Percentiles rank a stretch among this genome's conserved stretches.
phyloP scores from a whole-genome alignment of 176 grass and related monocot species.

The Microstegium vimineum region DNA sequence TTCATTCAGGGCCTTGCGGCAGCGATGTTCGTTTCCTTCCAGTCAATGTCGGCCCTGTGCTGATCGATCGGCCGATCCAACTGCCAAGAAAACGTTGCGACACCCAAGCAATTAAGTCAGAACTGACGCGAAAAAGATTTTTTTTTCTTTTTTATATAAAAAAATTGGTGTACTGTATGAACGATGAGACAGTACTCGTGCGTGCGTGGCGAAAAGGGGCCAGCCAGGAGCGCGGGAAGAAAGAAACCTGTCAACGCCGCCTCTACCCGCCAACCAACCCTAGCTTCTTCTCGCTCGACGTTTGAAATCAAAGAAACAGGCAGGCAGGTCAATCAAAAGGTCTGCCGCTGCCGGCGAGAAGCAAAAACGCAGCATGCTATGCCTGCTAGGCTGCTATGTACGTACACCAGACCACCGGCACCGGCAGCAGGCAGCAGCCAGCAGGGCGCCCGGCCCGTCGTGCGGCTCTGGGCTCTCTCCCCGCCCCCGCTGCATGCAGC shows the following conservation, averaged over 20 bases:
- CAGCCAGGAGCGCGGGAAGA: neutral
- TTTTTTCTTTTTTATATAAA: too few relatives aligned
- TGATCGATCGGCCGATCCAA: slow-evolving; percentile 2
- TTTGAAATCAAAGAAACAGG: neutral
- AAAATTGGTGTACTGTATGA: too few relatives aligned
- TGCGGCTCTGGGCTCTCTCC: neutral
- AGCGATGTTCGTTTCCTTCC: neutral
- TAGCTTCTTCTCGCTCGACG: neutral
- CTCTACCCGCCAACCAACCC: slow-evolving; percentile 14
- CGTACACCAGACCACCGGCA: too few relatives aligned
- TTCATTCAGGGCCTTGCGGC: neutral
- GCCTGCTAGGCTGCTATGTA: too few relatives aligned
- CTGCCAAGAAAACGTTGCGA: slow-evolving; percentile 9
- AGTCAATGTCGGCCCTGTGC: slow-evolving; percentile 11
- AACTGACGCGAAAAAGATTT: neutral
- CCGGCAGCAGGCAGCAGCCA: neutral
- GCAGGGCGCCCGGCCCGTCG: neutral
- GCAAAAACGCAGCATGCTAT: neutral
- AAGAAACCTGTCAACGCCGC: slow-evolving; percentile 22
- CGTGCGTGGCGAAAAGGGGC: neutral
- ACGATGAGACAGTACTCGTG: neutral
- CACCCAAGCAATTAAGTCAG: neutral
- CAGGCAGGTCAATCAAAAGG: slow-evolving; percentile 8
- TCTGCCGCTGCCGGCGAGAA: neutral
- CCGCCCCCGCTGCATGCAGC: neutral